These are phyloP conservation scores for Cryphonectria radicalis DNA, from an alignment of 2,329 filamentous ascomycete genomes.

Conservation along the genomic window DNA sequence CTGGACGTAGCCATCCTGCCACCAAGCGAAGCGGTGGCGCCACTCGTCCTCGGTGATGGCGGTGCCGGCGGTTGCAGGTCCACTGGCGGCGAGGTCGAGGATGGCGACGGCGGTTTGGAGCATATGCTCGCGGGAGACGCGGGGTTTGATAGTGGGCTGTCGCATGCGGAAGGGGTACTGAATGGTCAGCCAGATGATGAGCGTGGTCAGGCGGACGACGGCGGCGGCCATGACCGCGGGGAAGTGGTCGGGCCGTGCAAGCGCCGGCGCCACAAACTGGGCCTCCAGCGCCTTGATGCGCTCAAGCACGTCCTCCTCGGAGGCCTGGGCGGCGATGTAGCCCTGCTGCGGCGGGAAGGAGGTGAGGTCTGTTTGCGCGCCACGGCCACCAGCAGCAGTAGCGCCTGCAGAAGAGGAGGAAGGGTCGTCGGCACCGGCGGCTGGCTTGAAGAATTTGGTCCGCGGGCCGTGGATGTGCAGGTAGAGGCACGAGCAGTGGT, in stretches of 20 bases:
- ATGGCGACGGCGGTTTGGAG: conserved; percentile 52
- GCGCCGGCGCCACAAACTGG: conserved; percentile 43
- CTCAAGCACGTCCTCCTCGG: conserved; percentile 46
- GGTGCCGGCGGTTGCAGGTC: conserved; percentile 37
- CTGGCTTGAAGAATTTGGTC: conserved; percentile 27
- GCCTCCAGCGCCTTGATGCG: conserved; percentile 46
- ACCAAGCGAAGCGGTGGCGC: conserved; percentile 49
- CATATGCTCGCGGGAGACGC: conserved; percentile 47
- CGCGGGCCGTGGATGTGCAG: conserved; percentile 44
- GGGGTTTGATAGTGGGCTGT: conserved; percentile 35
- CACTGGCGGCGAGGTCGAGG: conserved; percentile 45
- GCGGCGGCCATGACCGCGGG: conserved; percentile 45
- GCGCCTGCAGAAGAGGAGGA: conserved; percentile 5
- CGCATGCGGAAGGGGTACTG: conserved; percentile 49
- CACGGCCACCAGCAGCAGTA: neutral
- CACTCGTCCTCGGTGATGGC: conserved; percentile 33
- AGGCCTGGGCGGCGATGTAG: conserved; percentile 30
- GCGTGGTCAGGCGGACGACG: conserved; percentile 47
- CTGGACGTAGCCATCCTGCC: conserved; percentile 55
- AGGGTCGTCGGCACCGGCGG: conserved; percentile 17
- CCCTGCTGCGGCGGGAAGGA: conserved; percentile 1
- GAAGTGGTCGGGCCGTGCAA: conserved; percentile 37
- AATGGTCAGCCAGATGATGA: conserved; percentile 51
- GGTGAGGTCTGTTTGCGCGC: neutral
- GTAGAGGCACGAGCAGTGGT: conserved; percentile 46